These are phyloP conservation scores for Xylaria intraflava DNA, from an alignment of 495 filamentous ascomycete genomes.

Conservation along the genomic window DNA sequence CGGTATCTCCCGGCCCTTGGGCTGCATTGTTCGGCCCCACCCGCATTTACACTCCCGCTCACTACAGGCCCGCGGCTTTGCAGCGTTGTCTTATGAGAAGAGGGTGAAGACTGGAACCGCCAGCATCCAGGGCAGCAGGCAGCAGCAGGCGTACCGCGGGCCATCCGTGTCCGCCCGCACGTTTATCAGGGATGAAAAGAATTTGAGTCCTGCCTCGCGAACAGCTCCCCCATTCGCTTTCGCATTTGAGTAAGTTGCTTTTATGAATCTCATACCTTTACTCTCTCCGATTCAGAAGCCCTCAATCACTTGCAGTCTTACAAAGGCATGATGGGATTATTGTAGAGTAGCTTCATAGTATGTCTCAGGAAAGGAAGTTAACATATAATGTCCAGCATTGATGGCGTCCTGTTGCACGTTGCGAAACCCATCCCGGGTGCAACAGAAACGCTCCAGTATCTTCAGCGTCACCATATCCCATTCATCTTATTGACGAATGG, in stretches of 20 bases:
- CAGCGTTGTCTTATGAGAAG: not conserved
- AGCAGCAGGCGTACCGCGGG: not conserved
- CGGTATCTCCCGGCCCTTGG: not conserved
- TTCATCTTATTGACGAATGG: constrained; percentile 89
- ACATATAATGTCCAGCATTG: constrained; percentile 55
- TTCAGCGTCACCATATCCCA: constrained; percentile 65
- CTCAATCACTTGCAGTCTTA: not conserved
- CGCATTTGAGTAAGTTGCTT: constrained; percentile 67
- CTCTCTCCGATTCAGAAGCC: not conserved
- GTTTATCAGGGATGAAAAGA: constrained; percentile 4
- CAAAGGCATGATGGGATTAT: not conserved
- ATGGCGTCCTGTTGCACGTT: constrained; percentile 89
- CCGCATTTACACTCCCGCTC: not conserved
- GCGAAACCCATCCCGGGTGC: constrained; percentile 76
- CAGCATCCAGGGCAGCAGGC: not conserved
- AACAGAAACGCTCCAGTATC: constrained; percentile 59
- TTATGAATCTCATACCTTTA: not conserved
- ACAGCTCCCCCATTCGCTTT: constrained; percentile 54
- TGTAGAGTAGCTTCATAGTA: not conserved
- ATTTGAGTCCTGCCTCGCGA: not conserved
- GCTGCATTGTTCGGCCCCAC: constrained; percentile 14
- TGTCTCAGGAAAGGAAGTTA: constrained; percentile 4
- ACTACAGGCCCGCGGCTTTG: not conserved
- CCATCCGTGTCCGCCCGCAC: not conserved
- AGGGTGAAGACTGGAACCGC: not conserved